phyloP scores from a whole-genome alignment of 2,329 filamentous ascomycete species.

The Aschersonia sp. region DNA sequence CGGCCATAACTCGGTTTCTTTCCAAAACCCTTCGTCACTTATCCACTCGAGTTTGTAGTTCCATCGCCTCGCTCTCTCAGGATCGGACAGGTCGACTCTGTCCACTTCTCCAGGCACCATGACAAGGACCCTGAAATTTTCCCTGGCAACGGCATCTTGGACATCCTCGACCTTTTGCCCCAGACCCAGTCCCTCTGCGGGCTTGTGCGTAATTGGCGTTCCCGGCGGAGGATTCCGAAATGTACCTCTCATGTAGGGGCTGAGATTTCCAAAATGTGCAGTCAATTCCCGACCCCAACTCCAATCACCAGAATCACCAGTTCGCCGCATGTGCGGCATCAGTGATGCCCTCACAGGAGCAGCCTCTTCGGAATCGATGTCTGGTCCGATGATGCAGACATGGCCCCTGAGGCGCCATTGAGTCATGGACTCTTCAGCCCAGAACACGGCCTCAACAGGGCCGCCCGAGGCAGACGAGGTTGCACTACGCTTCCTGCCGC shows the following conservation, averaged over 20 bases:
- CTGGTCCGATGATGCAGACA: slow-evolving; percentile 60
- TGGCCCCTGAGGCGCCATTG: slow-evolving; percentile 79
- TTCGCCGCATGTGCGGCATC: slow-evolving; percentile 43
- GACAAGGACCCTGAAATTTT: slow-evolving; percentile 72
- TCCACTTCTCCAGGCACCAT: slow-evolving; percentile 70
- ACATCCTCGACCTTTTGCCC: slow-evolving; percentile 57
- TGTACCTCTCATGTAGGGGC: slow-evolving; percentile 62
- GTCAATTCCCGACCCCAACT: slow-evolving; percentile 69
- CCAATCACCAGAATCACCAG: slow-evolving; percentile 36
- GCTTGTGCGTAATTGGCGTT: slow-evolving; percentile 36
- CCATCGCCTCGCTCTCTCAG: slow-evolving; percentile 47
- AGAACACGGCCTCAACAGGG: slow-evolving; percentile 72
- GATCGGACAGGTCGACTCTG: slow-evolving; percentile 55
- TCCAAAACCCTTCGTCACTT: slow-evolving; percentile 41
- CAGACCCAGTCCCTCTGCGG: slow-evolving; percentile 25
- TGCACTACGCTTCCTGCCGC: slow-evolving; percentile 7
- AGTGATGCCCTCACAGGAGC: slow-evolving; percentile 45
- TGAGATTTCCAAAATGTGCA: slow-evolving; percentile 80
- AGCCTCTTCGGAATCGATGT: slow-evolving; percentile 35
- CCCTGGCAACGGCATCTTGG: slow-evolving; percentile 54
- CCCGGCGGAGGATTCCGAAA: slow-evolving; percentile 64
- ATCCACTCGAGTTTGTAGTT: slow-evolving; percentile 45
- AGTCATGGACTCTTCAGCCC: slow-evolving; percentile 53
- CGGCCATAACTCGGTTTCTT: slow-evolving; percentile 57
- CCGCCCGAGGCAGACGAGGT: slow-evolving; percentile 46